A percentile compares a stretch with the other conserved stretches of the same genome.
Evolutionary conservation across 2,329 filamentous ascomycete genomes (phyloP).

Genomic region (Trichoderma atroviride): DNA sequence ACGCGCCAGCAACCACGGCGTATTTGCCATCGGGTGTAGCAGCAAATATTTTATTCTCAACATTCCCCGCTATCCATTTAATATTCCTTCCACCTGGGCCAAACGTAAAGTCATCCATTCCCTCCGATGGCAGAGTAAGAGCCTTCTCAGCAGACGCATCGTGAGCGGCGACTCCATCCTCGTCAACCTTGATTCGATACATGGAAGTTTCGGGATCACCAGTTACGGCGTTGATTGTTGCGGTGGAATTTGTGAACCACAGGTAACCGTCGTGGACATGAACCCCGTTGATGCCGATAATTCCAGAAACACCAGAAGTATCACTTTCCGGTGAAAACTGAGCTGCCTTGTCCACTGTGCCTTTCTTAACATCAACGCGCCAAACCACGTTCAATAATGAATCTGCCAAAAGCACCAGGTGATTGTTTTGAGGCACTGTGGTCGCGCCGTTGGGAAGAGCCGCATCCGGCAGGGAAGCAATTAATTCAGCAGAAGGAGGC

Average conservation of each 20-base stretch:
- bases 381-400: not conserved
- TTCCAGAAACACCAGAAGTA: not conserved
- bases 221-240: not conserved
- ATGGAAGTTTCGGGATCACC: not conserved
- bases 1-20: not conserved
- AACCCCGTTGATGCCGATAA: not conserved
- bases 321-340: not conserved
- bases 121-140: not conserved
- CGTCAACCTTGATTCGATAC: not conserved
- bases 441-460: not conserved
- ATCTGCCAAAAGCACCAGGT: not conserved
- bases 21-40: not conserved
- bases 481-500: not conserved
- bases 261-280: not conserved
- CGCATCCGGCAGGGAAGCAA: not conserved
- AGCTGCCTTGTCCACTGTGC: not conserved
- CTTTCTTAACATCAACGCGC: not conserved
- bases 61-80: not conserved
- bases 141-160: not conserved
- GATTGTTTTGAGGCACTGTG: not conserved
- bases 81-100: not conserved
- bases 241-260: not conserved
- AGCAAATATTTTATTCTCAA: not conserved
- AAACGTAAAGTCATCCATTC: not conserved
- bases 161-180: not conserved